A percentile compares a stretch with the other conserved stretches of the same genome.
Evolutionary conservation across 495 filamentous ascomycete genomes (phyloP).

Genomic region (Saxophila tyrrhenica): DNA sequence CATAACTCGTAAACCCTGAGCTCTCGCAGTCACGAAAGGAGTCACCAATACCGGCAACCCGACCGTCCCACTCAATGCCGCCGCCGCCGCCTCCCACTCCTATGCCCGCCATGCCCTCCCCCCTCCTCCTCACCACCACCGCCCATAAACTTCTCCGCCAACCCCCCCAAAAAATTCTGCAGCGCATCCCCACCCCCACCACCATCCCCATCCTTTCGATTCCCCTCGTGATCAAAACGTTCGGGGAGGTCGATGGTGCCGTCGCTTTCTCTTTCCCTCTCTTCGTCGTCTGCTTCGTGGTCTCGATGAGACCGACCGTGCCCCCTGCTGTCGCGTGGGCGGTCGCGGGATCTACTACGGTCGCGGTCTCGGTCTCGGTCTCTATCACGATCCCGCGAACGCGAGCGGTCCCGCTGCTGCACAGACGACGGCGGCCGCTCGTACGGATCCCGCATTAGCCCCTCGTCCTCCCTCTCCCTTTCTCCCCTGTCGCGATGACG

Average conservation of each 20-base stretch:
- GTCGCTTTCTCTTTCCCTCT: conserved; percentile 14
- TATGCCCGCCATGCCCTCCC: not conserved
- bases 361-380: not conserved
- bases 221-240: conserved; percentile 27
- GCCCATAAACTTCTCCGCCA: conserved; percentile 5
- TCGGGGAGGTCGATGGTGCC: conserved; percentile 28
- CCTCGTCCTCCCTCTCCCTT: not conserved
- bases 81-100: not conserved
- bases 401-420: not conserved
- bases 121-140: not conserved
- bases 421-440: conserved; percentile 1
- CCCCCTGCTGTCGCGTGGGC: too few species aligned
- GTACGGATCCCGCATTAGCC: conserved; percentile 13
- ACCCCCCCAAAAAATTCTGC: conserved; percentile 16
- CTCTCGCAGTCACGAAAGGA: too few species aligned
- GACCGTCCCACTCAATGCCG: not conserved
- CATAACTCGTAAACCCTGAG: too few species aligned
- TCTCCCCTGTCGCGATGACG: not conserved
- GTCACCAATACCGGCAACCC: too few species aligned
- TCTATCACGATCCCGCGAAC: not conserved
- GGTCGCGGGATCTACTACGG: not conserved
- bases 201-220: conserved; percentile 7
- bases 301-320: too few species aligned
- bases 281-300: conserved; percentile 2
- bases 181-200: conserved; percentile 22